These are phyloP conservation scores for Amauroascus niger DNA, from an alignment of 2,329 filamentous ascomycete species.

Conservation along the genomic window DNA sequence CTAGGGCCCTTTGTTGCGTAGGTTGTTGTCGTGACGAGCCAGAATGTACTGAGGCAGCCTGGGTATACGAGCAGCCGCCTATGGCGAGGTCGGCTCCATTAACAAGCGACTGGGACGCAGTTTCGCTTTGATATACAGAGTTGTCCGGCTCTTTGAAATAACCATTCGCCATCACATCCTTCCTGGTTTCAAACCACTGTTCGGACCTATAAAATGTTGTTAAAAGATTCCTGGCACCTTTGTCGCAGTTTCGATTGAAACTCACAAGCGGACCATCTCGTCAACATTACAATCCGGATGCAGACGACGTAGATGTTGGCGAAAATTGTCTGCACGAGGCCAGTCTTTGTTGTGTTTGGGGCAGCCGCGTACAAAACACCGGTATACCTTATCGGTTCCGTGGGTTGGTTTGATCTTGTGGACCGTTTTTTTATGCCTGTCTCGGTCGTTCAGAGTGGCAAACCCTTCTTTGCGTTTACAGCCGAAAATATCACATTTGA, in stretches of 20 bases:
- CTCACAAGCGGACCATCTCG: slow-evolving; percentile 2
- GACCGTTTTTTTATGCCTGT: slow-evolving; percentile 48
- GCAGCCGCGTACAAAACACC: slow-evolving; percentile 51
- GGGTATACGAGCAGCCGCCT: background rate
- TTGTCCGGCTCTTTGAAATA: background rate
- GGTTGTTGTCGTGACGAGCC: background rate
- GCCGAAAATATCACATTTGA: slow-evolving; percentile 48
- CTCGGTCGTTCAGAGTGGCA: slow-evolving; percentile 69
- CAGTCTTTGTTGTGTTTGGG: slow-evolving; percentile 57
- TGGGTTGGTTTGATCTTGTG: slow-evolving; percentile 21
- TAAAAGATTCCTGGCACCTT: too few species aligned
- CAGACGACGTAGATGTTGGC: slow-evolving; percentile 62
- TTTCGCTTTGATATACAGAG: background rate
- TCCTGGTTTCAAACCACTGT: background rate
- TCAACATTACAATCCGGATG: slow-evolving; percentile 45
- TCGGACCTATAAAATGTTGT: slow-evolving; percentile 6
- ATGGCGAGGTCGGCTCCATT: background rate
- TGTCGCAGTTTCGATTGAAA: background rate
- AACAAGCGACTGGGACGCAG: background rate
- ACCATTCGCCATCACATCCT: background rate
- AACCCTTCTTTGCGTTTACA: slow-evolving; percentile 60
- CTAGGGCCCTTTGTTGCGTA: background rate
- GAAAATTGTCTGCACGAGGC: slow-evolving; percentile 80
- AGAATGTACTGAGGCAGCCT: background rate
- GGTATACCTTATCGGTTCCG: slow-evolving; percentile 46